phyloP scores from a whole-genome alignment of 2,329 filamentous ascomycete species.

The Bipolaris victoriae region DNA sequence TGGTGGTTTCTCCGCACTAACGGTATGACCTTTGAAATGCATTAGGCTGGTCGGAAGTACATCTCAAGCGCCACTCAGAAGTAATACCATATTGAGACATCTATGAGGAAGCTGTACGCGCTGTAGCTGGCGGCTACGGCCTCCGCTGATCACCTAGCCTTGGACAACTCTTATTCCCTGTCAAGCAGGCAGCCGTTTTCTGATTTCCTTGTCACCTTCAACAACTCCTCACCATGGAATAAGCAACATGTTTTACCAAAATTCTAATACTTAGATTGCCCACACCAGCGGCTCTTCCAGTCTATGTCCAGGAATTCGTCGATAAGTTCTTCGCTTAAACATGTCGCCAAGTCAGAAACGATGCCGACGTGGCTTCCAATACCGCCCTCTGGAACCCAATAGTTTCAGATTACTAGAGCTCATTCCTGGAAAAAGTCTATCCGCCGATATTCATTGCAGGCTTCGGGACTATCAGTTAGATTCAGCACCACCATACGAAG shows the following conservation, averaged over 20 bases:
- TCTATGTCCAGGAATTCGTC: neutral
- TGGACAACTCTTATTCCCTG: too few species aligned
- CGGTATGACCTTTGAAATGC: too few species aligned
- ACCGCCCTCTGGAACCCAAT: constrained; percentile 12
- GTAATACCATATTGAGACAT: too few species aligned
- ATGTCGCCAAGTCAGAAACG: constrained; percentile 9
- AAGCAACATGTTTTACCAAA: neutral
- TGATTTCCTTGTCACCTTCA: neutral
- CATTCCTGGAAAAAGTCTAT: constrained; percentile 8
- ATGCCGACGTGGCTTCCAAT: constrained; percentile 13
- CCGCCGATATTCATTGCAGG: constrained; percentile 16
- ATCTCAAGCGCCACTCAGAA: too few species aligned
- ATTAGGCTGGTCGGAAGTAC: too few species aligned
- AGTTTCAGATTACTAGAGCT: constrained; percentile 14
- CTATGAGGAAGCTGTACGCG: too few species aligned
- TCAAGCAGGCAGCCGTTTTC: too few species aligned
- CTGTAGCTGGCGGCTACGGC: too few species aligned
- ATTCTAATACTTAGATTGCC: neutral
- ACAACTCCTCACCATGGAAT: neutral
- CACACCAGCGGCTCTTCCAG: neutral
- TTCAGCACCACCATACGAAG: constrained; percentile 12
- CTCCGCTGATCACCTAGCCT: too few species aligned
- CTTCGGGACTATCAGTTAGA: constrained; percentile 10
- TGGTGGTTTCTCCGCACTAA: too few species aligned
- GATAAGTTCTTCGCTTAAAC: neutral